These are phyloP conservation scores for Urostyla sp. DNA, from an alignment of 73 alveolate genomes.

Conservation along the genomic window DNA sequence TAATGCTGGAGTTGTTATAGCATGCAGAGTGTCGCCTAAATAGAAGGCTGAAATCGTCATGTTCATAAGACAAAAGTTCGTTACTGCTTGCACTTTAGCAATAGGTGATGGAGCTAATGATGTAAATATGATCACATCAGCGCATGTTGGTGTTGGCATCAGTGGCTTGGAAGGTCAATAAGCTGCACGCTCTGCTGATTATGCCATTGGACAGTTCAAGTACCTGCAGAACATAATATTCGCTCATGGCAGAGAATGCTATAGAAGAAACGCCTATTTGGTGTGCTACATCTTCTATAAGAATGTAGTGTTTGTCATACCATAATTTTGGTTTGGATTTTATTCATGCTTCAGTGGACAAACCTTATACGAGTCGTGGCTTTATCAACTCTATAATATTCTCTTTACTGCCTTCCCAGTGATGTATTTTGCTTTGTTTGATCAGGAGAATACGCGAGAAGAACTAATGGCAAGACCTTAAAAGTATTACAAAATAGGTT, in stretches of 20 bases:
- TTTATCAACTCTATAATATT: constrained; percentile 92
- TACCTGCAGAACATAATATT: constrained; percentile 75
- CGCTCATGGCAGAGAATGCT: constrained; percentile 94
- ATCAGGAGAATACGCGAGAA: constrained; percentile 79
- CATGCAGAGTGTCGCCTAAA: constrained; percentile 92
- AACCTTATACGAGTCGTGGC: constrained; percentile 85
- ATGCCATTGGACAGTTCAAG: constrained; percentile 86
- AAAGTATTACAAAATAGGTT: constrained; percentile 78
- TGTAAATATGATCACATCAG: constrained; percentile 97
- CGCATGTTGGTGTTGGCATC: constrained; percentile 96
- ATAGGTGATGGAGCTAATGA: constrained; percentile 99
- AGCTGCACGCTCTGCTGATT: constrained; percentile 94
- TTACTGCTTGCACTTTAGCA: constrained; percentile 85
- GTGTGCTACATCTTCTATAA: constrained; percentile 93
- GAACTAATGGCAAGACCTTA: constrained; percentile 70
- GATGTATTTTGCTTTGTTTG: constrained; percentile 93
- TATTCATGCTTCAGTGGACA: constrained; percentile 89
- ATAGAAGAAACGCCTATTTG: constrained; percentile 88
- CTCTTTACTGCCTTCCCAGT: constrained; percentile 92
- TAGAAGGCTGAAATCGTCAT: constrained; percentile 92
- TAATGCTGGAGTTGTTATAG: constrained; percentile 69
- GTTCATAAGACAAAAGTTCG: constrained; percentile 42
- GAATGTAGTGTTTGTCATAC: constrained; percentile 90
- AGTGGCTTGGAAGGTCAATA: constrained; percentile 96
- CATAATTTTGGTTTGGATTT: constrained; percentile 90